Conservation (phyloP, 495 filamentous ascomycete species). For the Tuber brumale region DNA sequence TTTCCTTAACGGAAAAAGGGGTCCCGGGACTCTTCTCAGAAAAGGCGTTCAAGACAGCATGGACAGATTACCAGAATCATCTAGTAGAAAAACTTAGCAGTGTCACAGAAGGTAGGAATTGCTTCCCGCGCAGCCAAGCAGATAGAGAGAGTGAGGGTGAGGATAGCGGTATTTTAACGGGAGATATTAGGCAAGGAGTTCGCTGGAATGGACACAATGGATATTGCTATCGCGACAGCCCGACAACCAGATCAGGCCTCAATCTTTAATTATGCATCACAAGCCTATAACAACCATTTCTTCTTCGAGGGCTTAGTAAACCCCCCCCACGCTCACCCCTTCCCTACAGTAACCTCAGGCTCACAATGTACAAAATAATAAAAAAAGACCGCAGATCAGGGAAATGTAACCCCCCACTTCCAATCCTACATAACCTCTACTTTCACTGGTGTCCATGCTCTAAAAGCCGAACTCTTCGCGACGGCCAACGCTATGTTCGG, state of each 20-base stretch:
- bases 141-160: neutral
- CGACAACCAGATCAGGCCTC: constrained; percentile 67
- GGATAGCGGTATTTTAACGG: neutral
- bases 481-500: constrained; percentile 92
- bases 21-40: constrained; percentile 61
- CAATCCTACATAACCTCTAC: constrained; percentile 41
- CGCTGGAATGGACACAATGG: constrained; percentile 53
- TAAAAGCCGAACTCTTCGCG: constrained; percentile 68
- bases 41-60: constrained; percentile 64
- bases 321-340: constrained; percentile 1
- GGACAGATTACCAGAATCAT: constrained; percentile 71
- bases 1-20: constrained; percentile 55
- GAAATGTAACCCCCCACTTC: constrained; percentile 17
- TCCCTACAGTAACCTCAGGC: neutral
- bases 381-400: constrained; percentile 6
- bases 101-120: constrained; percentile 60
- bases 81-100: constrained; percentile 68
- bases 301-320: constrained; percentile 71
- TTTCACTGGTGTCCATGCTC: constrained; percentile 74
- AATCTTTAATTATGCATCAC: constrained; percentile 90
- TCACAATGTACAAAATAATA: constrained; percentile 1
- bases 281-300: constrained; percentile 94
- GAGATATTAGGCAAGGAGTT: constrained; percentile 51
- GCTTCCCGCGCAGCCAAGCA: neutral
- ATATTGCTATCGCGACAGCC: constrained; percentile 67